Evolutionary conservation across 2,329 filamentous ascomycete genomes (phyloP).

Genomic region (Colletotrichum kahawae): DNA sequence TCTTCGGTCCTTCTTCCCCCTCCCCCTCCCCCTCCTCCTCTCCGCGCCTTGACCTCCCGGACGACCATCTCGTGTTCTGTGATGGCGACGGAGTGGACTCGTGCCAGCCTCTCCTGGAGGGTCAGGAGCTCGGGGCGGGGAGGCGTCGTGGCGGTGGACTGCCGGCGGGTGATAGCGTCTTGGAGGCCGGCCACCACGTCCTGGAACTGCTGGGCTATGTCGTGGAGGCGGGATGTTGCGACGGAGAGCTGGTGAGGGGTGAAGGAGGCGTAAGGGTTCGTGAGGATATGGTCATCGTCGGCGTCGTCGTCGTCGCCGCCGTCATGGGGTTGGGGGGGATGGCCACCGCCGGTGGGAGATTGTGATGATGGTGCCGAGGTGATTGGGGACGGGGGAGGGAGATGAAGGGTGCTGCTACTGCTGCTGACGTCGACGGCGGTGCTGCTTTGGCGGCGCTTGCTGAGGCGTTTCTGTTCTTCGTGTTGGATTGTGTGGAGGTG

Average conservation of each 20-base stretch:
- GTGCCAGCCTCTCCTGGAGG: neutral
- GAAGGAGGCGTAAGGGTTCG: neutral
- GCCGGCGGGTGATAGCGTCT: conserved; percentile 1
- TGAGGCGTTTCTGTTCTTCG: neutral
- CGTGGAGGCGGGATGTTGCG: neutral
- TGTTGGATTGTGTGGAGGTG: neutral
- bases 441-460: neutral
- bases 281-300: neutral
- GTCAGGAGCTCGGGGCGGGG: neutral
- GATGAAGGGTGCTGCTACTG: neutral
- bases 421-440: neutral
- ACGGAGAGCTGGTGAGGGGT: neutral
- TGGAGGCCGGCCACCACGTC: conserved; percentile 40
- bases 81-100: neutral
- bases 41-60: neutral
- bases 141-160: neutral
- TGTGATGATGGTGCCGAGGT: neutral
- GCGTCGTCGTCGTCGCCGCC: neutral
- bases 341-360: neutral
- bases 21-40: neutral
- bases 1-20: neutral
- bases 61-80: neutral
- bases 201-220: conserved; percentile 27
- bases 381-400: neutral
- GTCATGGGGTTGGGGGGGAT: neutral